Conservation (phyloP, 2,329 filamentous ascomycete genomes). For the Aureobasidium sp. region DNA sequence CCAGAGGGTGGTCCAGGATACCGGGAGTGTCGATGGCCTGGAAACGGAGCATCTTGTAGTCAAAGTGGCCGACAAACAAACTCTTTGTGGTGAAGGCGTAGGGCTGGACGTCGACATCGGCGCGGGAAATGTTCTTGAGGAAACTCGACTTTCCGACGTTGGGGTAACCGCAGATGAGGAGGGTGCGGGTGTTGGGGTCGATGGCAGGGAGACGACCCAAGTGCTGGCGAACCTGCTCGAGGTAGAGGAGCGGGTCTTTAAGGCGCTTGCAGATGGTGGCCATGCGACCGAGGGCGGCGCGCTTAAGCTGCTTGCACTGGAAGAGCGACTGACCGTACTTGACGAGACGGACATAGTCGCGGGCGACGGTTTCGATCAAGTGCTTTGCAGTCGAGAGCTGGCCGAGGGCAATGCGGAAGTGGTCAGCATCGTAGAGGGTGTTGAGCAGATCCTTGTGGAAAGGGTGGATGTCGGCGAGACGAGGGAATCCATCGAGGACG, state of each 20-base stretch:
- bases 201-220: constrained; percentile 96
- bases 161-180: constrained; percentile 94
- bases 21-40: constrained; percentile 97
- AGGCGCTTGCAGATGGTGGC: constrained; percentile 91
- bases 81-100: constrained; percentile 99
- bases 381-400: constrained; percentile 95
- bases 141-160: constrained; percentile 98
- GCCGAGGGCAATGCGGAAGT: constrained; percentile 93
- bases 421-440: constrained; percentile 96
- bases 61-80: constrained; percentile 94
- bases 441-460: constrained; percentile 92
- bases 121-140: constrained; percentile 81
- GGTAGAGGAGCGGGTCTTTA: constrained; percentile 89
- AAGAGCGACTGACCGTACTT: constrained; percentile 96
- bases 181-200: constrained; percentile 91
- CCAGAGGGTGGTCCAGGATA: constrained; percentile 92
- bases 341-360: constrained; percentile 91
- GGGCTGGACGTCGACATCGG: constrained; percentile 93
- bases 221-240: constrained; percentile 96
- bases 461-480: constrained; percentile 88
- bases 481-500: constrained; percentile 88
- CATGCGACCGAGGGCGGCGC: constrained; percentile 93
- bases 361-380: constrained; percentile 88
- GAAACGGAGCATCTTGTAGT: constrained; percentile 88
- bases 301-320: constrained; percentile 98